A percentile compares a stretch with the other conserved stretches of the same genome.
phyloP scores from a whole-genome alignment of 2,329 filamentous ascomycete species.

The Coniella lustricola region DNA sequence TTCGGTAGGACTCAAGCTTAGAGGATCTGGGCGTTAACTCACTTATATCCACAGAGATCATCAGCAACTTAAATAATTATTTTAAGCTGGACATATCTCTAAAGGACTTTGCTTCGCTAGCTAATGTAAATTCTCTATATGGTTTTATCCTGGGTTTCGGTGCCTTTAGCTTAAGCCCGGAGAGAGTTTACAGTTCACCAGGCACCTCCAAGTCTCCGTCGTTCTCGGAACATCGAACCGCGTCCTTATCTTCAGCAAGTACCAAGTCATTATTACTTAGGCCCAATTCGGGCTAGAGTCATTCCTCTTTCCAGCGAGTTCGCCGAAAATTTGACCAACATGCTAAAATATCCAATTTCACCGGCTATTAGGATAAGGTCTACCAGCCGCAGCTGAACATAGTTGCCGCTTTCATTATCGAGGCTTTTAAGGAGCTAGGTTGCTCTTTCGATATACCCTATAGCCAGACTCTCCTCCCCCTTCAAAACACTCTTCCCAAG shows the following conservation, averaged over 20 bases:
- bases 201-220: too few species aligned
- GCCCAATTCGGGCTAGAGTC: too few species aligned
- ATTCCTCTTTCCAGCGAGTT: background rate
- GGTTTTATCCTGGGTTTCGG: background rate
- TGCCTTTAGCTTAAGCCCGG: too few species aligned
- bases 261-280: too few species aligned
- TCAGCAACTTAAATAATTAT: conserved; percentile 30
- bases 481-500: too few species aligned
- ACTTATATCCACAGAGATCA: conserved; percentile 41
- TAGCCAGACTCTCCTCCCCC: conserved; percentile 19
- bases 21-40: conserved; percentile 42
- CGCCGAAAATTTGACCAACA: background rate
- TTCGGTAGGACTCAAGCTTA: conserved; percentile 21
- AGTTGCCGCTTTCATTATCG: conserved; percentile 23
- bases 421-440: conserved; percentile 30
- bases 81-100: conserved; percentile 26
- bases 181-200: too few species aligned
- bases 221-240: background rate
- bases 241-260: background rate
- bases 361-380: conserved; percentile 22
- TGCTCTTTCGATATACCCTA: conserved; percentile 18
- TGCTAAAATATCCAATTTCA: background rate
- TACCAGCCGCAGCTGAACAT: conserved; percentile 22
- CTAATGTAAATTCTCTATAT: background rate
- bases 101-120: background rate